Conservation (phyloP, 345 rosid species). For the Odontarrhena argentea region DNA sequence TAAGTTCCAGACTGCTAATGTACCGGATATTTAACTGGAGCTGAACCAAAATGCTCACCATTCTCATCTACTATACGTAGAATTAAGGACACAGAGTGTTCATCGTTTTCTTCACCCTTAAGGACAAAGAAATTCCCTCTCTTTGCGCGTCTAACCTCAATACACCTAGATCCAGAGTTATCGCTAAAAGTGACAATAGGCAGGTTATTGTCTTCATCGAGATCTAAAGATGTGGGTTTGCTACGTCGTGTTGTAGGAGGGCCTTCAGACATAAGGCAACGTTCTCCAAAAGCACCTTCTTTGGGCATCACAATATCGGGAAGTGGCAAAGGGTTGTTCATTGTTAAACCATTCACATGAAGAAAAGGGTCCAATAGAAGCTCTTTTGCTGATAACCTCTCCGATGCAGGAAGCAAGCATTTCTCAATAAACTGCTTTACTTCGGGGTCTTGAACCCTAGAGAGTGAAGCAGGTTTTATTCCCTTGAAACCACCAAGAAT, state of each 20-base stretch:
- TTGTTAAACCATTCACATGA: conserved; percentile 54
- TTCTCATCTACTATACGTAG: conserved; percentile 71
- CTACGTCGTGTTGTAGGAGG: conserved; percentile 48
- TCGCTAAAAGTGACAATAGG: conserved; percentile 54
- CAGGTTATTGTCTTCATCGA: conserved; percentile 56
- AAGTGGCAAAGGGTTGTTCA: conserved; percentile 54
- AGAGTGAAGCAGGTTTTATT: conserved; percentile 78
- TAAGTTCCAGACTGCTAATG: not conserved
- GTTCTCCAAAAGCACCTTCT: conserved; percentile 65
- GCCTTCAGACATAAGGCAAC: conserved; percentile 82
- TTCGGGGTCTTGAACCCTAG: conserved; percentile 67
- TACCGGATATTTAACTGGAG: not conserved
- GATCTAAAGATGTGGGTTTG: conserved; percentile 55
- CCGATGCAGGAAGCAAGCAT: conserved; percentile 77
- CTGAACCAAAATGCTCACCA: conserved; percentile 46
- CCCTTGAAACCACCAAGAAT: conserved; percentile 52
- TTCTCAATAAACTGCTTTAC: conserved; percentile 82
- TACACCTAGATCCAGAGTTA: conserved; percentile 47
- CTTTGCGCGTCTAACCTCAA: conserved; percentile 65
- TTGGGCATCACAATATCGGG: conserved; percentile 70
- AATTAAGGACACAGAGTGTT: conserved; percentile 67
- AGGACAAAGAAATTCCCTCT: conserved; percentile 63
- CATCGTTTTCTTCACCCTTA: conserved; percentile 74
- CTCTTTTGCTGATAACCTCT: conserved; percentile 77
- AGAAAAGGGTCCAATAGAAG: conserved; percentile 78